Percentiles rank a stretch among this genome's conserved stretches.
phyloP scores from a whole-genome alignment of 306 rosid genomes.

The Albizia julibrissin region DNA sequence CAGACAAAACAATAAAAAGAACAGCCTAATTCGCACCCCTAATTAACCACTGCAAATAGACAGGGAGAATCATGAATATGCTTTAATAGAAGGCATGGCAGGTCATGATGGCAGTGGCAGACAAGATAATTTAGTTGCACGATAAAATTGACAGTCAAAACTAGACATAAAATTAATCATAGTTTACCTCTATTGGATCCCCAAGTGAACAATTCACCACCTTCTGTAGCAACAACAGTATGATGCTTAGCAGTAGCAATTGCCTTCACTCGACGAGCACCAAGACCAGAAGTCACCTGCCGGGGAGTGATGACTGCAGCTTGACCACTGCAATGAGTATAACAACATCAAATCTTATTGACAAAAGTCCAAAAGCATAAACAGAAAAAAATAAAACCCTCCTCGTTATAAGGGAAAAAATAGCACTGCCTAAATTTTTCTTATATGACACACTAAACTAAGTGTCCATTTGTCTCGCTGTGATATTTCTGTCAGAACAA shows the following conservation, averaged over 20 bases:
- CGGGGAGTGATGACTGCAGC: constrained; percentile 99
- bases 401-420: background rate
- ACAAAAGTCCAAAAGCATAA: constrained; percentile 16
- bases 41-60: too few relatives aligned
- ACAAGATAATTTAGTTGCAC: constrained; percentile 15
- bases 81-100: constrained; percentile 20
- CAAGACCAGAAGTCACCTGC: constrained; percentile 84
- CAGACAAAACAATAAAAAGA: too few relatives aligned
- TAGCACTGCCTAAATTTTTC: background rate
- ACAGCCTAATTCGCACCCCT: too few relatives aligned
- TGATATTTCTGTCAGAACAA: constrained; percentile 8
- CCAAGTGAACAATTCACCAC: constrained; percentile 98
- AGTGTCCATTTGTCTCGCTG: constrained; percentile 18
- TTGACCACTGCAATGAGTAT: constrained; percentile 74
- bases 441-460: constrained; percentile 7
- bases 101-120: constrained; percentile 1
- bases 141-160: background rate
- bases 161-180: constrained; percentile 9
- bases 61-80: background rate
- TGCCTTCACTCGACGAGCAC: constrained; percentile 78
- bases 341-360: constrained; percentile 39
- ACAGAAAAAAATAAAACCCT: constrained; percentile 10
- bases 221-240: constrained; percentile 84
- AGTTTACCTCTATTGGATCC: constrained; percentile 98
- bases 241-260: constrained; percentile 98